Evolutionary conservation across 352 stramenopile species (phyloP).

Genomic region (Phytophthora uliginosa): DNA sequence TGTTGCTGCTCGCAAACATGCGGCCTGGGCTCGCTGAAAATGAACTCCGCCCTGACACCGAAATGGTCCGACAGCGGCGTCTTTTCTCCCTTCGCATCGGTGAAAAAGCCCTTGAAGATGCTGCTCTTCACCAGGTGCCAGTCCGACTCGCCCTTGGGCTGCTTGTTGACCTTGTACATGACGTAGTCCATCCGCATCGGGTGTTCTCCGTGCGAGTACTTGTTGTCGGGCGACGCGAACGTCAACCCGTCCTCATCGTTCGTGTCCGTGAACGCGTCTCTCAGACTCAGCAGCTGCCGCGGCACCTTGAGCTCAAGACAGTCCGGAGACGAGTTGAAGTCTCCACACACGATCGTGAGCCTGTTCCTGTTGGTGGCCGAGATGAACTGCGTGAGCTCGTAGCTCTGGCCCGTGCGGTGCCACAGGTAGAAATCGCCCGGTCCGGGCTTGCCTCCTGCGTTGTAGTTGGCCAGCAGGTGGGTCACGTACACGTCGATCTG

Average conservation of each 20-base stretch:
- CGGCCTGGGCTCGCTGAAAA: slow-evolving; percentile 46
- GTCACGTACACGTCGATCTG: slow-evolving; percentile 85
- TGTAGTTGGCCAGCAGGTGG: slow-evolving; percentile 86
- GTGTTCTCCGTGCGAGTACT: slow-evolving; percentile 83
- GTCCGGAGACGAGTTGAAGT: slow-evolving; percentile 87
- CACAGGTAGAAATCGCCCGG: slow-evolving; percentile 73
- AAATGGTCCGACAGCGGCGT: slow-evolving; percentile 85
- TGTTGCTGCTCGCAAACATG: slow-evolving; percentile 51
- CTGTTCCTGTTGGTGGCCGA: slow-evolving; percentile 60
- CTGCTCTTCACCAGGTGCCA: slow-evolving; percentile 73
- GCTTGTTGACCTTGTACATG: slow-evolving; percentile 67
- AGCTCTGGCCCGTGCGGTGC: slow-evolving; percentile 74
- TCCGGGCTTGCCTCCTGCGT: slow-evolving; percentile 69
- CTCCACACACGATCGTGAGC: slow-evolving; percentile 75
- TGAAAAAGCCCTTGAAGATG: slow-evolving; percentile 87
- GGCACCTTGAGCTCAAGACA: slow-evolving; percentile 76
- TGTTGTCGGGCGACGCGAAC: slow-evolving; percentile 84
- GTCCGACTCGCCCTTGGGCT: slow-evolving; percentile 10
- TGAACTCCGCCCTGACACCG: slow-evolving; percentile 76
- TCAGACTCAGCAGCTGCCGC: slow-evolving; percentile 55
- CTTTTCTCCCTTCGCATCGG: slow-evolving; percentile 64
- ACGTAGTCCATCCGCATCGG: slow-evolving; percentile 91
- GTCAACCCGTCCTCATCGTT: slow-evolving; percentile 74
- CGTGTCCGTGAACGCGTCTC: slow-evolving; percentile 80
- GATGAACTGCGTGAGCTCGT: slow-evolving; percentile 84